These are phyloP conservation scores for Cercospora brassicicola DNA, from an alignment of 2,329 filamentous ascomycete species.

Conservation along the genomic window DNA sequence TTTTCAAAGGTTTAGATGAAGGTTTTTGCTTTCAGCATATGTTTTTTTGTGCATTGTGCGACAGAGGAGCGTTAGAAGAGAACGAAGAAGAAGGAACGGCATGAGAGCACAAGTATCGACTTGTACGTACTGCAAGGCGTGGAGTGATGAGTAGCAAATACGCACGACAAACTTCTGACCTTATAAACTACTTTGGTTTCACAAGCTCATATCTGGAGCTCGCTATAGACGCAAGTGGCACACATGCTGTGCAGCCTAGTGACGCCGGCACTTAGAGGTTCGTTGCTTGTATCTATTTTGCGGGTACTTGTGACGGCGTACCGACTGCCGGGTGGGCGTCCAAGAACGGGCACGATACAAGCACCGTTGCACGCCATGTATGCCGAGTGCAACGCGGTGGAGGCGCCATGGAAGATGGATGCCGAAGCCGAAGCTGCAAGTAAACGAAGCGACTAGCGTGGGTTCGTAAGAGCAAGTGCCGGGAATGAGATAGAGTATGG, in stretches of 20 bases:
- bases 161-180: neutral
- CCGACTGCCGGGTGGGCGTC: slow-evolving; percentile 13
- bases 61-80: neutral
- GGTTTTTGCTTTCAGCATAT: slow-evolving; percentile 21
- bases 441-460: slow-evolving; percentile 10
- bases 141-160: neutral
- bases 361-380: slow-evolving; percentile 17
- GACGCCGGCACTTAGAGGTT: slow-evolving; percentile 19
- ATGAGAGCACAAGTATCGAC: neutral
- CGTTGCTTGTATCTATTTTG: neutral
- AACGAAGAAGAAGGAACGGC: neutral
- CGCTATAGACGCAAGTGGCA: neutral
- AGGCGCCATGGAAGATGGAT: slow-evolving; percentile 17
- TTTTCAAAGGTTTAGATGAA: slow-evolving; percentile 11
- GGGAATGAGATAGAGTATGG: slow-evolving; percentile 15
- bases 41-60: slow-evolving; percentile 1
- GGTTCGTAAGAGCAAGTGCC: slow-evolving; percentile 14
- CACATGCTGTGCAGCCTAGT: neutral
- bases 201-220: neutral
- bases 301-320: slow-evolving; percentile 7
- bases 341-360: slow-evolving; percentile 5
- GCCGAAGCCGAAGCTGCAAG: slow-evolving; percentile 13
- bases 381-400: slow-evolving; percentile 11
- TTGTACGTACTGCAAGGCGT: neutral
- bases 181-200: neutral